Evolutionary conservation across 2,329 filamentous ascomycete species (phyloP), one percentile per base, ranked within the genome.

Genomic region (Aspergillus uvarum): DNA sequence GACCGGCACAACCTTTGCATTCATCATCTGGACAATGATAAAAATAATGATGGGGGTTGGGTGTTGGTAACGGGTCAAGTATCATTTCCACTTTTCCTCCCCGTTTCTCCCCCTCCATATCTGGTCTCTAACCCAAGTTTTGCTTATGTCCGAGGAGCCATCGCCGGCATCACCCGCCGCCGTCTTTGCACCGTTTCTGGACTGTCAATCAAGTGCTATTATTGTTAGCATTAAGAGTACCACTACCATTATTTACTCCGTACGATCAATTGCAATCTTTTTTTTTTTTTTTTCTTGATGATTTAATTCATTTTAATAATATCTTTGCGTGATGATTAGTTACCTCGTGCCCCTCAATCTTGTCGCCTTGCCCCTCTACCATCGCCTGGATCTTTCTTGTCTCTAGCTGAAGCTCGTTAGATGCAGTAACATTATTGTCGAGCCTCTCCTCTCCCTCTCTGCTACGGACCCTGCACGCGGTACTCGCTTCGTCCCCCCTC

Each of bases 121-220:
- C 12, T 49, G 44, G 19, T 32, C 51, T 38, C 21, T 51, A 35
- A 24, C 38, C 32, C 42, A 42, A 24, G 48, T 19, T 44, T 35
- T 32, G 51, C 24, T n/a, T 12, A 54, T 24, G 29, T 49, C n/a
- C 32, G 47, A 49, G 58, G 47, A 52, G 48, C 58, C 58, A 63
- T 63, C 57, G 58, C 67, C 67, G 69, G 68, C 65, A 66, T 65
- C 68, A 69, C 63, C 67, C 68, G 67, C 68, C 59, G 38, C 42
- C 42, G 48, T 50, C 48, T 44, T 44, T 19, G 48, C 48, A 29
- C 26, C 47, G 38, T 51, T 51, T 32, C 24, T 44, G 29, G 19
- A 12, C 10, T 57, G 26, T 51, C 38, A 32, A 38, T 54, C 42
- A 47, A 59, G 49, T 52, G 51, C 32, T 38, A 59, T 53, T 38